Evolutionary conservation across 1,139 yeast species (phyloP).

Genomic region (Blastobotrys serpentis): DNA sequence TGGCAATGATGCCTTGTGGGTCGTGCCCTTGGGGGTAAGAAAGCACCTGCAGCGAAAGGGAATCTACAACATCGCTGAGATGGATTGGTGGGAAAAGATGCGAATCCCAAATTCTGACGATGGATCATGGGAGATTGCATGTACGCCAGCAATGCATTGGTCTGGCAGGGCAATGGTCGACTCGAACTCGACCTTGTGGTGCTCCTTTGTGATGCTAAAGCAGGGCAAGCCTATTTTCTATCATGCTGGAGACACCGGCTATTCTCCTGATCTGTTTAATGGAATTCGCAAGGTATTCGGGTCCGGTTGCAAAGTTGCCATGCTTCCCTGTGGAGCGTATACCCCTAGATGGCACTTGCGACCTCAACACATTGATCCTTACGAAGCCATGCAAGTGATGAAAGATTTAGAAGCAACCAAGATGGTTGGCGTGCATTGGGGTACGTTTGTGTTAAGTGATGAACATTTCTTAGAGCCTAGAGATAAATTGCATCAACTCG

Average conservation of each 20-base stretch:
- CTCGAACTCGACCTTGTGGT: constrained; percentile 81
- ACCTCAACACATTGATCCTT: constrained; percentile 84
- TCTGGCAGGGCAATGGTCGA: constrained; percentile 79
- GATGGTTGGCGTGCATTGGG: constrained; percentile 93
- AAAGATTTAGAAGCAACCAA: constrained; percentile 57
- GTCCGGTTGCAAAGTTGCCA: constrained; percentile 59
- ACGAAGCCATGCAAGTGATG: constrained; percentile 69
- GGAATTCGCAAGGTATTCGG: constrained; percentile 66
- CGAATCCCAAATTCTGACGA: constrained; percentile 42
- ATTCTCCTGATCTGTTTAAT: constrained; percentile 65
- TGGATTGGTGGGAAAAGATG: constrained; percentile 89
- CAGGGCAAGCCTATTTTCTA: constrained; percentile 69
- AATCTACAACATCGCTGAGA: constrained; percentile 54
- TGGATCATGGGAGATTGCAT: constrained; percentile 71
- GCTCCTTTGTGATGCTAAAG: constrained; percentile 69
- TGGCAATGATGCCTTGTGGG: constrained; percentile 68
- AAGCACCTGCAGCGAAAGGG: constrained; percentile 57
- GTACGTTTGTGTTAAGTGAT: constrained; percentile 84
- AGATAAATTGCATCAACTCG: constrained; percentile 41
- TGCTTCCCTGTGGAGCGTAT: constrained; percentile 92
- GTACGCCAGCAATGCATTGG: constrained; percentile 98
- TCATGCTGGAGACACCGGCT: constrained; percentile 97
- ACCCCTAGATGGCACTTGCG: constrained; percentile 93
- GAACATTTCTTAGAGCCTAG: constrained; percentile 88
- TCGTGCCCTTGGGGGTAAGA: constrained; percentile 80